Evolutionary conservation across 768 basidiomycete genomes (phyloP).

Genomic region (Dentipellis fragilis): DNA sequence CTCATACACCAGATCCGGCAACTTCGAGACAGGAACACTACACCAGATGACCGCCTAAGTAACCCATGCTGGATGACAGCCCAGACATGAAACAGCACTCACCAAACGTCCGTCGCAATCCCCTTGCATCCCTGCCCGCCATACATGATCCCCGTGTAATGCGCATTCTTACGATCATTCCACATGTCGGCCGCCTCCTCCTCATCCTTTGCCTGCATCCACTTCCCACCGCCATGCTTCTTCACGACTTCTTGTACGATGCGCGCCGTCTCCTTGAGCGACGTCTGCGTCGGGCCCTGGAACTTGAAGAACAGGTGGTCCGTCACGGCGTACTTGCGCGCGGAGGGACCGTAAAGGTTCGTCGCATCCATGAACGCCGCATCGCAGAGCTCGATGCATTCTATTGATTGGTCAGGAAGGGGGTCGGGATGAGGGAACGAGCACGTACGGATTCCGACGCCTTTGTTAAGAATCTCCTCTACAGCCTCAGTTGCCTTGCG

Average conservation of each 20-base stretch:
- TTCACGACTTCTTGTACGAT: conserved; percentile 48
- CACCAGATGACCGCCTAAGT: neutral
- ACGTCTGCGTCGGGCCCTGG: conserved; percentile 54
- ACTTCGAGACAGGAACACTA: conserved; percentile 53
- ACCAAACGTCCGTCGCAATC: conserved; percentile 77
- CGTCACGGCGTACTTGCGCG: conserved; percentile 11
- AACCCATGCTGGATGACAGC: neutral
- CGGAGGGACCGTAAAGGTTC: conserved; percentile 42
- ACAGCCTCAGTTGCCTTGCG: conserved; percentile 67
- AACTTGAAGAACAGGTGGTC: conserved; percentile 86
- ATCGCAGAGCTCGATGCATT: conserved; percentile 82
- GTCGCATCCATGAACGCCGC: conserved; percentile 54
- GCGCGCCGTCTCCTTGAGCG: conserved; percentile 51
- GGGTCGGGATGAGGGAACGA: neutral
- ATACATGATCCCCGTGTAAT: conserved; percentile 44
- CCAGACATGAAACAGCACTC: conserved; percentile 5
- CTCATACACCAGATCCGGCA: conserved; percentile 55
- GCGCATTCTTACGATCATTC: conserved; percentile 61
- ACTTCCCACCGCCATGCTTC: conserved; percentile 59
- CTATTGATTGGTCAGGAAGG: conserved; percentile 22
- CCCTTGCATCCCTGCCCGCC: conserved; percentile 41
- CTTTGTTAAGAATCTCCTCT: conserved; percentile 58
- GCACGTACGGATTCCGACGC: conserved; percentile 63
- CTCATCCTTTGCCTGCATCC: conserved; percentile 51
- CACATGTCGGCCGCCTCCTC: conserved; percentile 68